A percentile compares a stretch with the other conserved stretches of the same genome.
Conservation (phyloP, 2,329 filamentous ascomycete genomes). For the Diaporthe citriasiana region DNA sequence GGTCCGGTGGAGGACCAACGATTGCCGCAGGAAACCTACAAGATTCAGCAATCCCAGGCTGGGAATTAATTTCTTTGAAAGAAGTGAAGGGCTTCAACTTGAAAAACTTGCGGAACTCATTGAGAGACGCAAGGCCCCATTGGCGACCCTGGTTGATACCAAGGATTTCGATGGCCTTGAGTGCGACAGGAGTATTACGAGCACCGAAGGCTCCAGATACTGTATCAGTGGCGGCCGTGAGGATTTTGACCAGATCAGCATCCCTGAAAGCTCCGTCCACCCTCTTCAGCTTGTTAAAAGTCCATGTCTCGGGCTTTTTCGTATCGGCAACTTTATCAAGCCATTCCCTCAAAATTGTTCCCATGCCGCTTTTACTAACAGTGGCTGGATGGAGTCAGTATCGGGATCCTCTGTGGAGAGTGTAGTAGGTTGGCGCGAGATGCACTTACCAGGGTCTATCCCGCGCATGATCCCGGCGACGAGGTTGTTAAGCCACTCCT, state of each 20-base stretch:
- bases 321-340: background rate
- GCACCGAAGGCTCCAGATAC: slow-evolving; percentile 6
- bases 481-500: slow-evolving; percentile 13
- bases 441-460: background rate
- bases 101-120: slow-evolving; percentile 14
- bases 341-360: background rate
- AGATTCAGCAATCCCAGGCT: background rate
- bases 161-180: slow-evolving; percentile 1
- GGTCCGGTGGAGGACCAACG: too few relatives aligned
- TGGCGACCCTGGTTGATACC: slow-evolving; percentile 7
- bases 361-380: background rate
- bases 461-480: background rate
- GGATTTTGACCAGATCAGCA: background rate
- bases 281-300: background rate
- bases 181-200: slow-evolving; percentile 1
- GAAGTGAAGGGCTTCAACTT: slow-evolving; percentile 18
- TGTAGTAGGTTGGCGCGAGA: too few relatives aligned
- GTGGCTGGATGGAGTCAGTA: background rate
- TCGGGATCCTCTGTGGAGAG: background rate
- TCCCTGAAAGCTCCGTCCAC: background rate
- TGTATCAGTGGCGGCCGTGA: background rate
- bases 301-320: slow-evolving; percentile 14
- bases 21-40: background rate
- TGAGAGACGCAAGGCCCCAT: slow-evolving; percentile 5
- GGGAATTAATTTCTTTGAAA: background rate